Conservation (phyloP, 192 early-diverging fungal genomes). For the Podila epicladia region DNA sequence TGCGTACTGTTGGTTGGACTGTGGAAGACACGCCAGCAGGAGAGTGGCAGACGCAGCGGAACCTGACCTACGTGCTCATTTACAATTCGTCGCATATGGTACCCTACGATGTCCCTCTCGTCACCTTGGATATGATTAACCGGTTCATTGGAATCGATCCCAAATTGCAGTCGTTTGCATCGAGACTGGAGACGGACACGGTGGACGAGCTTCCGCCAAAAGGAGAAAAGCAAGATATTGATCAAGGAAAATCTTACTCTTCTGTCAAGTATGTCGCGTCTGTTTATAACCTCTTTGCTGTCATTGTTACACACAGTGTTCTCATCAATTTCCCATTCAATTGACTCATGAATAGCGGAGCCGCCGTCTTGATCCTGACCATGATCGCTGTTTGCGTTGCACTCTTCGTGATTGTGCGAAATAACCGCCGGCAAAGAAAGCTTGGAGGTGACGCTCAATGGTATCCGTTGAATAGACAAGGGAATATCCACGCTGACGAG, state of each 20-base stretch:
- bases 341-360: conserved; percentile 24
- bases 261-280: conserved; percentile 15
- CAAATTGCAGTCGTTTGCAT: conserved; percentile 17
- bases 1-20: conserved; percentile 56
- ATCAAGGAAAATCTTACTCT: conserved; percentile 12
- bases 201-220: conserved; percentile 2
- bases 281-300: neutral
- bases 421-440: conserved; percentile 25
- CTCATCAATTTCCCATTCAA: conserved; percentile 2
- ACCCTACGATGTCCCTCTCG: conserved; percentile 87
- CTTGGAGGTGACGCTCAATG: conserved; percentile 18
- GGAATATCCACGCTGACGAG: conserved; percentile 37
- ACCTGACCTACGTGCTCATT: conserved; percentile 84
- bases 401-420: conserved; percentile 34
- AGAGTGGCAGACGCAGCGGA: conserved; percentile 55
- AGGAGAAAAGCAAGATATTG: conserved; percentile 40
- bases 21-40: conserved; percentile 55
- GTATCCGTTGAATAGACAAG: conserved; percentile 32
- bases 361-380: conserved; percentile 34
- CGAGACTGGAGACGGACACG: conserved; percentile 15
- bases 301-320: neutral
- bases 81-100: conserved; percentile 91
- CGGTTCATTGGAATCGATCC: conserved; percentile 72
- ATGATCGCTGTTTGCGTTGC: conserved; percentile 28
- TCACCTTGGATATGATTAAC: conserved; percentile 88